Evolutionary conservation across 345 rosid species (phyloP).

Genomic region (Syzygium grande): DNA sequence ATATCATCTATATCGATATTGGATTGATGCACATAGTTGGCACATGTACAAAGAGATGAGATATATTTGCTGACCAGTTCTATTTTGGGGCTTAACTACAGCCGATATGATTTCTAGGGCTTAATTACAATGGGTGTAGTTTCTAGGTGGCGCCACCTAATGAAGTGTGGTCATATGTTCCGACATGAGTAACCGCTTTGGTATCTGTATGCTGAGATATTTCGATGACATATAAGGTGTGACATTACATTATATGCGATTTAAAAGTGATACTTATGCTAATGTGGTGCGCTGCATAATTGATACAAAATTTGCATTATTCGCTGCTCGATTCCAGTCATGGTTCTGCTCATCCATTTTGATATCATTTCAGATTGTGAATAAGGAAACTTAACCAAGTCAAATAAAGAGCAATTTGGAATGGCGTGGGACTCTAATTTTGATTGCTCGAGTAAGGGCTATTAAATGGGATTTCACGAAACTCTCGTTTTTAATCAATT

Average conservation of each 20-base stretch:
- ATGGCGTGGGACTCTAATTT: accelerated
- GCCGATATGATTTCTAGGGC: not conserved
- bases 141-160: not conserved
- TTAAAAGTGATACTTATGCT: accelerated
- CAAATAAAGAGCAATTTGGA: not conserved
- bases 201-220: accelerated
- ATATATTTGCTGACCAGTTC: accelerated
- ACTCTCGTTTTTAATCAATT: accelerated
- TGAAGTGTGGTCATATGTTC: too few relatives aligned
- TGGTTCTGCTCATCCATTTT: too few relatives aligned
- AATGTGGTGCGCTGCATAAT: accelerated
- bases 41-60: not conserved
- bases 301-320: not conserved
- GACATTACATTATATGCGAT: not conserved
- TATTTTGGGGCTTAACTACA: not conserved
- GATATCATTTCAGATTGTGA: too few relatives aligned
- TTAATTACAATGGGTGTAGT: too few relatives aligned
- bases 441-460: not conserved
- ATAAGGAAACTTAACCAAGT: accelerated
- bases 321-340: not conserved
- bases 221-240: not conserved
- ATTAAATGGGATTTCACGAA: not conserved
- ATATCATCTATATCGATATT: not conserved
- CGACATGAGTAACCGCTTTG: accelerated
- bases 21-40: not conserved